Evolutionary conservation across 257 asterid species (phyloP).

Genomic region (Henckelia pumila): DNA sequence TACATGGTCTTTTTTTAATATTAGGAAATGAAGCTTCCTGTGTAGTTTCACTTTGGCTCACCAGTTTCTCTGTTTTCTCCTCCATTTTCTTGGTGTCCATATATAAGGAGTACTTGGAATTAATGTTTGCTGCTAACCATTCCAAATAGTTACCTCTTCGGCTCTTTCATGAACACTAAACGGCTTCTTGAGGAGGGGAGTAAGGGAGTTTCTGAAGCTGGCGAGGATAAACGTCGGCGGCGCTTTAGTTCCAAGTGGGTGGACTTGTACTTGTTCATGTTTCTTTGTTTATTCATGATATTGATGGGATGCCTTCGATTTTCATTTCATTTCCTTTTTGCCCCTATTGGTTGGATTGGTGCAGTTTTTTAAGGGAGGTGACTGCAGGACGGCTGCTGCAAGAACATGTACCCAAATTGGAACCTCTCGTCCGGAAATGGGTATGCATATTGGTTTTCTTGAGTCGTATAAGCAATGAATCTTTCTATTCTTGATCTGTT

Average conservation of each 20-base stretch:
- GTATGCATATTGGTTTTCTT: constrained; percentile 29
- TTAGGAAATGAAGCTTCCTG: not conserved
- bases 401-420: constrained; percentile 48
- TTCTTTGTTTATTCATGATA: no score
- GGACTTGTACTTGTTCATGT: not conserved
- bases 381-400: constrained; percentile 39
- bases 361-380: constrained; percentile 47
- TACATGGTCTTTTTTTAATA: not conserved
- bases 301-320: constrained; percentile 15
- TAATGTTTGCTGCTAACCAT: no score
- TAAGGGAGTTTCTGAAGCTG: constrained; percentile 51
- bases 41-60: not conserved
- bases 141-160: constrained; percentile 1
- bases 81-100: not conserved
- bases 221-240: constrained; percentile 40
- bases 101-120: no score
- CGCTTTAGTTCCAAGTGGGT: constrained; percentile 35
- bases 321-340: no score
- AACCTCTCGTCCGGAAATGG: constrained; percentile 52
- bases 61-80: not conserved
- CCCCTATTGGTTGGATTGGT: not conserved
- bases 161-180: constrained; percentile 59
- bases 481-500: not conserved
- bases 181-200: constrained; percentile 47
- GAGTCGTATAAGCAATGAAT: not conserved